Base-by-base conservation (phyloP, 495 filamentous ascomycete genomes). In the Aspergillus leporis region DNA sequence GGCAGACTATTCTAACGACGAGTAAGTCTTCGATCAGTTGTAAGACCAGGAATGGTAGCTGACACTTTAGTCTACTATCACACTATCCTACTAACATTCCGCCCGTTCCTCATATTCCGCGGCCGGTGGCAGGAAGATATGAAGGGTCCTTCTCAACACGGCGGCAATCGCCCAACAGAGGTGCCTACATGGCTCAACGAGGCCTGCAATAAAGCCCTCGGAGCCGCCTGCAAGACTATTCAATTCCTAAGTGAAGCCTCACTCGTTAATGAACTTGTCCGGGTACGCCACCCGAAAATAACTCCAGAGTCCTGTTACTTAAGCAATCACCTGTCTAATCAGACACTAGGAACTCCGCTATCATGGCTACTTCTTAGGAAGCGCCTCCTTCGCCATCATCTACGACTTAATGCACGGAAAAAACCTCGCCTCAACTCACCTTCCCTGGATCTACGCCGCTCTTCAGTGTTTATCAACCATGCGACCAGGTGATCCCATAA, bases 101-200 rank as follows among this genome's bases (percentile, higher is more conserved):
- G 77, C 0, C 77, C 76, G 8, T 80, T 80, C 55, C 50, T 80
- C 21, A 78, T 80, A 9, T 77, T 79, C 49, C 70, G 76, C 1
- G 76, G 74, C 3, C 70, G 75, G 41, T 74, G 70, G 72, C 72
- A 66, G 16, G 66, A 71, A 7, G 69, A 72, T 34, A 67, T 62
- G 54, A 67, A 70, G 51, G 10, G 61, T 16, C 46, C 64, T 21
- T 56, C 60, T 0, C 55, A 59, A 16, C 59, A 62, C 2, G 22
- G 53, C 1, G 56, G 25, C 19, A 53, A 19, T 7, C 69, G 60
- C 4, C 61, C 68, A 1, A 65, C 59, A 5, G 70, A 77, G 41
- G 71, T 70, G 1, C 76, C 76, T 2, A 47, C 67, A 14, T 79
- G 76, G 76, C 59, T 79, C 4, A 74, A 78, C 18, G 74, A 79